These are phyloP conservation scores for Colletotrichum somersetense DNA, from an alignment of 2,329 filamentous ascomycete species.

Conservation along the genomic window DNA sequence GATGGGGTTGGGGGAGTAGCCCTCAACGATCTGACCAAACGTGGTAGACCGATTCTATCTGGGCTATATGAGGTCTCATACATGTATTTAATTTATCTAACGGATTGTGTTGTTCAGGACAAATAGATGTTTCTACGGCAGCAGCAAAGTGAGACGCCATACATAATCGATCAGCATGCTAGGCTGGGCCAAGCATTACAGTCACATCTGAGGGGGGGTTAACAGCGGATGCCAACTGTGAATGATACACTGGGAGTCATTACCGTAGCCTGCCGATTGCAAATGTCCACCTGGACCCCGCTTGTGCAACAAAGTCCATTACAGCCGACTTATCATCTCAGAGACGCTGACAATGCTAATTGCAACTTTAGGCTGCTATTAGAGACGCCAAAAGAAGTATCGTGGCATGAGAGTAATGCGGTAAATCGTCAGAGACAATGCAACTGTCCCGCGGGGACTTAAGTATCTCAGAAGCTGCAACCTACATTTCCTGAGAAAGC, in stretches of 20 bases:
- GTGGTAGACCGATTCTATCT: not conserved
- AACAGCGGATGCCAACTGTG: too few species aligned
- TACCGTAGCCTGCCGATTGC: not conserved
- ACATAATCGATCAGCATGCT: too few species aligned
- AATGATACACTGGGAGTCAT: not conserved
- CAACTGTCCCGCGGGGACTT: not conserved
- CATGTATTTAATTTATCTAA: not conserved
- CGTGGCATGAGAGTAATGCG: fast-evolving
- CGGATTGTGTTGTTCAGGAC: not conserved
- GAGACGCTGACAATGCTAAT: not conserved
- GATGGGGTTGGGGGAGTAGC: conserved; percentile 27
- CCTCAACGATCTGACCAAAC: not conserved
- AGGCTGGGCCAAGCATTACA: not conserved
- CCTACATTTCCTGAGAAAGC: not conserved
- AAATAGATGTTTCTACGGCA: not conserved
- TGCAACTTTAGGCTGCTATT: not conserved
- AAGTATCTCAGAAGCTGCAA: not conserved
- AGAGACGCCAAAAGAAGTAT: not conserved
- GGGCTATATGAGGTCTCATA: too few species aligned
- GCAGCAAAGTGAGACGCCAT: not conserved
- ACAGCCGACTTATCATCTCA: not conserved
- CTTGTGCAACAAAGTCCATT: not conserved
- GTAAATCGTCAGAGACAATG: not conserved
- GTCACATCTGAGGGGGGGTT: not conserved
- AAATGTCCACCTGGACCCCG: not conserved